phyloP scores from a whole-genome alignment of 1,139 yeast genomes.

The Sugiyamaella novakii region DNA sequence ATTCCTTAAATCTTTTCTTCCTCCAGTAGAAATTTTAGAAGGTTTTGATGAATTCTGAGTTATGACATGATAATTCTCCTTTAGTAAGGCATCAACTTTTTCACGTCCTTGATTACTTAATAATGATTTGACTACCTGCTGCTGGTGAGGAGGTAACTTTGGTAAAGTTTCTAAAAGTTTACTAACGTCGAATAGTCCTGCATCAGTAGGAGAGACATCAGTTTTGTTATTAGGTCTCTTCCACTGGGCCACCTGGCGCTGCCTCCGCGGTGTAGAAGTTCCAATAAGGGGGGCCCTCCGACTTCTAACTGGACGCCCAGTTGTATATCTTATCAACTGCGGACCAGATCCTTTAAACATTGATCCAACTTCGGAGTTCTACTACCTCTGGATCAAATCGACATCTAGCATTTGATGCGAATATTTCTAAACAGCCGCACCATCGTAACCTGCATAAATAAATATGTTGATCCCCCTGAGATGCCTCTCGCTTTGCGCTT shows the following conservation, averaged over 20 bases:
- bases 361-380: too few species aligned
- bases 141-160: conserved; percentile 23
- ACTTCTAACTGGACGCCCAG: not conserved
- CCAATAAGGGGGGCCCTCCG: too few species aligned
- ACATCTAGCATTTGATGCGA: too few species aligned
- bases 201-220: too few species aligned
- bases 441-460: not conserved
- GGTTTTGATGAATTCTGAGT: not conserved
- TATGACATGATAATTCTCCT: not conserved
- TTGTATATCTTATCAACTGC: not conserved
- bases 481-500: too few species aligned
- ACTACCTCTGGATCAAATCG: too few species aligned
- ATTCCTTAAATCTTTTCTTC: conserved; percentile 10
- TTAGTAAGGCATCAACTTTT: conserved; percentile 18
- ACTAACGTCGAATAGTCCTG: conserved; percentile 13
- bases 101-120: conserved; percentile 21
- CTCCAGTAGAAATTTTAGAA: not conserved
- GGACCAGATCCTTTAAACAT: conserved; percentile 13
- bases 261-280: too few species aligned
- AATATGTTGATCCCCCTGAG: too few species aligned
- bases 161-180: conserved; percentile 21
- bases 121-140: conserved; percentile 20
- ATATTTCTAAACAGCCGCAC: conserved; percentile 10
- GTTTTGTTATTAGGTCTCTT: too few species aligned
- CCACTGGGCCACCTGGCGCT: too few species aligned